Evolutionary conservation across 2,329 filamentous ascomycete species (phyloP).

Genomic region (Aspergillus glaucus): DNA sequence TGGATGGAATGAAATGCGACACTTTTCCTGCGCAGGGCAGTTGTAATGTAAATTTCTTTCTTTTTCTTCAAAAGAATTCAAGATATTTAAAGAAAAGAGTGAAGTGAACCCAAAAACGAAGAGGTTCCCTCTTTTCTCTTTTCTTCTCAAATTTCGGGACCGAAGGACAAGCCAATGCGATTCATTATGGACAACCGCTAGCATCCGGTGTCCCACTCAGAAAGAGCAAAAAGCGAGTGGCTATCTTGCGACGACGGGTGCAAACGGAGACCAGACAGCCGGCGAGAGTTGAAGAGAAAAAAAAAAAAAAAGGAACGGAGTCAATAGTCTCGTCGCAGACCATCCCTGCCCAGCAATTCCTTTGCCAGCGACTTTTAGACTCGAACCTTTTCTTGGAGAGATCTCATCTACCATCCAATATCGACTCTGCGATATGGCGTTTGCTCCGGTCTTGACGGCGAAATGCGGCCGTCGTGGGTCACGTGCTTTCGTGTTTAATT

Average conservation of each 20-base stretch:
- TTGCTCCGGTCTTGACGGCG: too few relatives aligned
- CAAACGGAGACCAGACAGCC: conserved; percentile 11
- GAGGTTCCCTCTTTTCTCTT: neutral
- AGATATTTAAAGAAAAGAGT: too few relatives aligned
- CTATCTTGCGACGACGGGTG: conserved; percentile 19
- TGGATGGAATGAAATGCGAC: neutral
- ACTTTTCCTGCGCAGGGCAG: neutral
- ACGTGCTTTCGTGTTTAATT: conserved; percentile 28
- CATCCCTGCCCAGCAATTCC: neutral
- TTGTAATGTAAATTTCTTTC: too few relatives aligned
- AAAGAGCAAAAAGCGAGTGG: neutral
- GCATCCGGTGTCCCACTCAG: conserved; percentile 24
- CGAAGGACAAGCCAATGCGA: neutral
- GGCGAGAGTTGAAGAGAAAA: neutral
- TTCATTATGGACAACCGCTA: conserved; percentile 24
- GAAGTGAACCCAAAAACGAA: neutral
- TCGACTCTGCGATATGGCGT: too few relatives aligned
- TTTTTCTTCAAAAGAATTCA: too few relatives aligned
- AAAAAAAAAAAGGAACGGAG: neutral
- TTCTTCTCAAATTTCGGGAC: neutral
- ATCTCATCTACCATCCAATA: too few relatives aligned
- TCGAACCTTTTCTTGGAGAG: neutral
- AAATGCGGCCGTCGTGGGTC: conserved; percentile 9
- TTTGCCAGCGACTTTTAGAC: neutral
- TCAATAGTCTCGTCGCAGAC: neutral